Conservation (phyloP, 2,329 filamentous ascomycete genomes). For the Ceratocystis cacaofunesta region DNA sequence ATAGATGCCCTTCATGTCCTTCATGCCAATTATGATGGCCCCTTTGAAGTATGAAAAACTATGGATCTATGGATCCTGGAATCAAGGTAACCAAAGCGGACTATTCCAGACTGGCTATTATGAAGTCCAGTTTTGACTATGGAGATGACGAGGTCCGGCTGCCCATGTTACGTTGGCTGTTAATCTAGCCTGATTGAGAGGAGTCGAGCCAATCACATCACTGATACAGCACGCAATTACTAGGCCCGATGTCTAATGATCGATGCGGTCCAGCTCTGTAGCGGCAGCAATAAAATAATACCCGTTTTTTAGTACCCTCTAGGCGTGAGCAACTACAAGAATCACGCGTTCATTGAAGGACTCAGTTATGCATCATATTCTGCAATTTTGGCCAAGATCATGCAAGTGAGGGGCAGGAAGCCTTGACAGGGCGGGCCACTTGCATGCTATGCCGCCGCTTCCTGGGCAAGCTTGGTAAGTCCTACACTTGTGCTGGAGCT, state of each 20-base stretch:
- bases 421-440: slow-evolving; percentile 4
- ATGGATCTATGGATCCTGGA: too few relatives aligned
- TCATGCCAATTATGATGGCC: not conserved
- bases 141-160: too few relatives aligned
- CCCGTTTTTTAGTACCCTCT: not conserved
- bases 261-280: not conserved
- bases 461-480: not conserved
- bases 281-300: not conserved
- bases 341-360: not conserved
- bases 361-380: not conserved
- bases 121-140: too few relatives aligned
- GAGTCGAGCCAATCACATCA: slow-evolving; percentile 22
- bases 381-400: slow-evolving; percentile 9
- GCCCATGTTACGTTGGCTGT: not conserved
- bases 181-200: slow-evolving; percentile 21
- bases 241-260: not conserved
- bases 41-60: not conserved
- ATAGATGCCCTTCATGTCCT: too few relatives aligned
- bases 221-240: slow-evolving; percentile 25
- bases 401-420: slow-evolving; percentile 15
- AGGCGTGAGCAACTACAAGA: not conserved
- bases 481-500: not conserved
- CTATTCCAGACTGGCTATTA: too few relatives aligned
- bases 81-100: too few relatives aligned
- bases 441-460: not conserved